These are phyloP conservation scores for Didymella pomorum DNA, from an alignment of 2,329 filamentous ascomycete genomes.

Conservation along the genomic window DNA sequence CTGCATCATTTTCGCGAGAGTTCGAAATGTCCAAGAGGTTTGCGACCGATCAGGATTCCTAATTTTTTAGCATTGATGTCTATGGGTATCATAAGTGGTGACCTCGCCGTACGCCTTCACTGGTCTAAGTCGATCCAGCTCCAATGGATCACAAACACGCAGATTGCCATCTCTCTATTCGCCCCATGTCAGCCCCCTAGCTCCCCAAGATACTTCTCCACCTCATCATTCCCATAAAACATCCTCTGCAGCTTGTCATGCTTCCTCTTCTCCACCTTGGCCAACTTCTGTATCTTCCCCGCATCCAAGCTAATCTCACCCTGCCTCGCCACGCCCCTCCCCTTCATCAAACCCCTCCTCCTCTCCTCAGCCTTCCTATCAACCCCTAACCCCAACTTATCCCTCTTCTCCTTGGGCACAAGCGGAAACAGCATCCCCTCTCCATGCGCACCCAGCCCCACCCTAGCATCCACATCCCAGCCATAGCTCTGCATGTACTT, in stretches of 20 bases:
- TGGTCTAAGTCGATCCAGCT: too few species aligned
- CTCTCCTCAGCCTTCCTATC: conserved; percentile 51
- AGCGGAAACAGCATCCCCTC: conserved; percentile 78
- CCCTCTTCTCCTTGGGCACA: conserved; percentile 74
- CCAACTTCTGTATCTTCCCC: conserved; percentile 71
- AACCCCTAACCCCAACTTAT: conserved; percentile 77
- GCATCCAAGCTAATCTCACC: conserved; percentile 64
- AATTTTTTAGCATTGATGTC: neutral
- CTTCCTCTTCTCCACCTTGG: conserved; percentile 68
- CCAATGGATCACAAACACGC: too few species aligned
- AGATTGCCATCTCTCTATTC: too few species aligned
- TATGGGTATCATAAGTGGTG: neutral
- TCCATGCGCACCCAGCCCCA: conserved; percentile 74
- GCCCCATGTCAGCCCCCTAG: conserved; percentile 15
- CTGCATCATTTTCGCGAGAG: too few species aligned
- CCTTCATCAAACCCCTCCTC: conserved; percentile 40
- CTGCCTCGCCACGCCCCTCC: conserved; percentile 47
- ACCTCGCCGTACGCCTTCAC: neutral
- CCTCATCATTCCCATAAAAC: conserved; percentile 78
- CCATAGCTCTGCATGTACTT: conserved; percentile 71
- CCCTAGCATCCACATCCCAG: conserved; percentile 76
- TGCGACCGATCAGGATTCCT: neutral
- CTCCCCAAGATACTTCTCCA: conserved; percentile 74
- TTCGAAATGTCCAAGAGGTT: neutral
- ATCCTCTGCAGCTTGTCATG: conserved; percentile 71